Evolutionary conservation across 371 early-diverging fungal genomes (phyloP), one percentile per base, ranked within the genome.

Genomic region (Lichtheimia ornata): DNA sequence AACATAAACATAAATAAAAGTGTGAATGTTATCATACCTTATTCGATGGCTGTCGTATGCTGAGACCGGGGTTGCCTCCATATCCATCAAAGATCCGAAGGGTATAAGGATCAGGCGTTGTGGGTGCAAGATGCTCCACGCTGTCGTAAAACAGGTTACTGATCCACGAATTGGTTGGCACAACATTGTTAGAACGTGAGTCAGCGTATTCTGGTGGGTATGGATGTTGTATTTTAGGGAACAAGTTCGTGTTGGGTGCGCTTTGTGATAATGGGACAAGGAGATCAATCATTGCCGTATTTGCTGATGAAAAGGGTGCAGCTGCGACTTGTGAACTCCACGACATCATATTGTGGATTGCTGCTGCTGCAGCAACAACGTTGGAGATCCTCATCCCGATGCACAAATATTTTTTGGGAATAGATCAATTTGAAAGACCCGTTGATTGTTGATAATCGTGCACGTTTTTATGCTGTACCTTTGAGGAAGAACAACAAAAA

Each of bases 81-180:
- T 67, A 67, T n/a, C 54, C 67, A 50, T 81, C 81, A 17, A 81
- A 49, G 5, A 81, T 20, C 12, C 78, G 67, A 13, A 81, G 53
- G 17, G 67, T 74, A 55, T 81, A 81, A 7, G 81, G 81, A 45
- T 81, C 81, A 9, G 78, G 64, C 0, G 72, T 74, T 1, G 81
- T 81, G 2, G 81, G 78, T 3, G 81, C 81, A 12, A 69, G 22
- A 27, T 76, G 56, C 9, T 72, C 20, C 1, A 51, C 59, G 60
- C 81, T 81, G 9, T 76, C 69, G 50, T 76, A 81, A 54, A 81
- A 81, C 17, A 81, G 55, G 45, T 81, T 81, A 20, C 74, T 71
- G 17, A 74, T 59, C 81, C 81, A 81, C 12, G 81, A 70, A 57
- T 72, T 74, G n/a, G 81, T 81, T 14, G 81, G 81, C 2, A 77